A percentile compares a stretch with the other conserved stretches of the same genome.
These are phyloP conservation scores for Trametes elegans DNA, from an alignment of 768 basidiomycete species.

Conservation along the genomic window DNA sequence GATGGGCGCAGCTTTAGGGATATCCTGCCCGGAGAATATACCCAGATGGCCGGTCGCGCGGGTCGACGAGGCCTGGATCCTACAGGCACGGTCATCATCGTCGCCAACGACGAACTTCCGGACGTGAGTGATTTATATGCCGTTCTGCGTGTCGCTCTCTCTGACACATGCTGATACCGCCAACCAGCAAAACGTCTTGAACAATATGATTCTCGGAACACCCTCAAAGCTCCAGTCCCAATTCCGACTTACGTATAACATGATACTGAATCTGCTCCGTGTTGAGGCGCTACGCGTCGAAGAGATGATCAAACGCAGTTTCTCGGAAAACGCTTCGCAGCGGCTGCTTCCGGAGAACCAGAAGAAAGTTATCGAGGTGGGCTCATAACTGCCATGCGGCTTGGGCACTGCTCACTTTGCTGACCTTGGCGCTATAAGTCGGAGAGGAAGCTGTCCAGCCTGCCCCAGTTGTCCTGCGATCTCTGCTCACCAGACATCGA, in stretches of 20 bases:
- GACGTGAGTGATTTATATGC: slow-evolving; percentile 52
- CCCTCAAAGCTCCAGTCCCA: slow-evolving; percentile 93
- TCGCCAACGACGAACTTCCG: slow-evolving; percentile 79
- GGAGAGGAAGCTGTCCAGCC: slow-evolving; percentile 61
- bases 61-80: slow-evolving; percentile 93
- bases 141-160: no score
- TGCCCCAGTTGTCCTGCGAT: slow-evolving; percentile 67
- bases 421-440: slow-evolving; percentile 42
- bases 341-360: slow-evolving; percentile 91
- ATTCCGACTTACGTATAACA: slow-evolving; percentile 97
- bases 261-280: slow-evolving; percentile 95
- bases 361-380: slow-evolving; percentile 78
- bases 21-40: slow-evolving; percentile 89
- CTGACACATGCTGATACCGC: background rate
- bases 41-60: slow-evolving; percentile 98
- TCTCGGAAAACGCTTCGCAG: slow-evolving; percentile 97
- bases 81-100: slow-evolving; percentile 94
- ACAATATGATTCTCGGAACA: slow-evolving; percentile 91
- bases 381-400: slow-evolving; percentile 19
- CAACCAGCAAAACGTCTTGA: slow-evolving; percentile 65
- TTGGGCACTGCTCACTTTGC: slow-evolving; percentile 1
- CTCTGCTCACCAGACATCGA: slow-evolving; percentile 73
- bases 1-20: slow-evolving; percentile 92
- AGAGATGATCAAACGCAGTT: slow-evolving; percentile 99
- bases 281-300: slow-evolving; percentile 96